Base-by-base conservation (phyloP, 2,329 filamentous ascomycete genomes). In the Sporothrix schenckii region DNA sequence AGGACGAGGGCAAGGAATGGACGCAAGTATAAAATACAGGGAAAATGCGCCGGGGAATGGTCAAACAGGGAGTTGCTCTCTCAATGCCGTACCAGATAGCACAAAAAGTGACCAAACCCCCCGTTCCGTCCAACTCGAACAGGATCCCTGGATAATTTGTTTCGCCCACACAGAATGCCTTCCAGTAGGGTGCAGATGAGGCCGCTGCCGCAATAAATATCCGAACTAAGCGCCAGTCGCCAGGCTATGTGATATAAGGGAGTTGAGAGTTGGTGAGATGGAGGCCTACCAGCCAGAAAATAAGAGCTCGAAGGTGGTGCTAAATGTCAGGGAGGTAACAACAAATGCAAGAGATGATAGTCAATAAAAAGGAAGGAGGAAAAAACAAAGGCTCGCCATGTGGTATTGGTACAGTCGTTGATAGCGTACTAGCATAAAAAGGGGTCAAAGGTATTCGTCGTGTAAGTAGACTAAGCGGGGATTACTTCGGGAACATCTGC, bases 401-500 rank as follows among this genome's bases (percentile, higher is more conserved):
- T 16, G 30, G 54, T 69, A 66, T 39, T 53, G 16, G 24, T 53
- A 24, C 34, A 61, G 24, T 61, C 56, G 56, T 61, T 21, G 34
- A 34, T 61, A 61, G 34, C 56, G 56, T 61, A n/a, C 21, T 34
- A 56, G 53, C 53, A 27, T 56, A 27, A 19, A 56, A 56, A 56
- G 34, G n/a, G 0, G 56, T 44, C 4, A 34, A 44, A 44, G 39
- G n/a, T 4, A 41, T 11, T 61, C 56, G 56, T 41, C 56, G 56
- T 61, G 24, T 50, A 65, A 65, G 60, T 21, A n/a, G 16, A 49
- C 27, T 24, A 65, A 30, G 60, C 30, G 60, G 60, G 44, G 65
- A n/a, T 47, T 74, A 90, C 81, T 89, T 85, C 6, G 90, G 90
- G 63, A 91, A 83, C 82, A 92, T 88, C 74, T 85, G 83, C 75